Percentiles rank a stretch among this genome's conserved stretches.
Conservation (phyloP, 2,329 filamentous ascomycete species). For the Fusarium tuaranense region DNA sequence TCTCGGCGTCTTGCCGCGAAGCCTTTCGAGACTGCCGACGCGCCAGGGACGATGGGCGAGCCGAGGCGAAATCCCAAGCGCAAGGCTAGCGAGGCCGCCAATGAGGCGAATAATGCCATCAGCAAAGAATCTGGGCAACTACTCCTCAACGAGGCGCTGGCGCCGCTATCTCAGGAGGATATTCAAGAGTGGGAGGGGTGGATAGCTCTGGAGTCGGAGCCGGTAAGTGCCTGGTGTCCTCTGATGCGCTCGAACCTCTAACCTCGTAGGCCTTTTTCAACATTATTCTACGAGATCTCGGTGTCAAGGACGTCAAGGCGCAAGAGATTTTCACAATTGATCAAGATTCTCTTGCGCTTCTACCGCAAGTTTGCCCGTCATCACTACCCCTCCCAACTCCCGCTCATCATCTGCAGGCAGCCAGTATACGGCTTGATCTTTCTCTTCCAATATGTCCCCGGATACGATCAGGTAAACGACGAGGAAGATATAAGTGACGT, state of each 20-base stretch:
- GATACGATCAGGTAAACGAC: slow-evolving; percentile 63
- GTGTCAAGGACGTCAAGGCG: slow-evolving; percentile 78
- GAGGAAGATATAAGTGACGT: slow-evolving; percentile 68
- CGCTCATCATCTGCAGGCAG: slow-evolving; percentile 60
- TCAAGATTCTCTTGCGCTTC: slow-evolving; percentile 68
- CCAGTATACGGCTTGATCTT: slow-evolving; percentile 91
- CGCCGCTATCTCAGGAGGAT: slow-evolving; percentile 63
- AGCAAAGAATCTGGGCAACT: slow-evolving; percentile 53
- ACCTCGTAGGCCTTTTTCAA: slow-evolving; percentile 80
- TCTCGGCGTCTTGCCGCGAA: slow-evolving; percentile 33
- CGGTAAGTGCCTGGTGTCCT: slow-evolving; percentile 64
- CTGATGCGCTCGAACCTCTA: neutral
- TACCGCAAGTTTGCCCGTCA: slow-evolving; percentile 64
- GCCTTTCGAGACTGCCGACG: slow-evolving; percentile 1
- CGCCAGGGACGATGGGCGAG: slow-evolving; percentile 31
- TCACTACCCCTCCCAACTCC: neutral
- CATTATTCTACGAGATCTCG: slow-evolving; percentile 82
- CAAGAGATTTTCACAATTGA: slow-evolving; percentile 83
- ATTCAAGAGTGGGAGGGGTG: slow-evolving; percentile 76
- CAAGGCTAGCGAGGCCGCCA: slow-evolving; percentile 54
- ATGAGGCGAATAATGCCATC: slow-evolving; percentile 38
- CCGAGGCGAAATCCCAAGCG: slow-evolving; percentile 57
- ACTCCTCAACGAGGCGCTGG: slow-evolving; percentile 59
- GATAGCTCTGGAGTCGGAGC: slow-evolving; percentile 91
- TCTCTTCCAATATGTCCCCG: slow-evolving; percentile 78